Evolutionary conservation across 2,329 filamentous ascomycete genomes (phyloP).

Genomic region (Pyrenochaeta sp.): DNA sequence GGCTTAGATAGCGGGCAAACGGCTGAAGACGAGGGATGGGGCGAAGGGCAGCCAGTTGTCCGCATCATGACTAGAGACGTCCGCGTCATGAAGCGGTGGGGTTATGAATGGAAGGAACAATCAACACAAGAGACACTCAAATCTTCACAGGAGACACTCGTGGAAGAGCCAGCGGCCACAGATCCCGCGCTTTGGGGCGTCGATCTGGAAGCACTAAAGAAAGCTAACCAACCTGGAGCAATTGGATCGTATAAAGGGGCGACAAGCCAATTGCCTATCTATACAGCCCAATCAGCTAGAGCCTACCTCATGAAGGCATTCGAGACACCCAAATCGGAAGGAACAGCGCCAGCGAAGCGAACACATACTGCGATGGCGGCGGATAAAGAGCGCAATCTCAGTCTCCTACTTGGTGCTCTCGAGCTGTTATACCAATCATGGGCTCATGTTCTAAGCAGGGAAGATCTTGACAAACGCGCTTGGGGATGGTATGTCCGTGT

Average conservation of each 20-base stretch:
- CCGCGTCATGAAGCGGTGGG: conserved; percentile 78
- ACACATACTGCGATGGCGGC: conserved; percentile 58
- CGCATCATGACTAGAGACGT: conserved; percentile 77
- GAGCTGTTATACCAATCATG: conserved; percentile 78
- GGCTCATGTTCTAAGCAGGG: conserved; percentile 67
- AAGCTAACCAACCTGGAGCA: conserved; percentile 48
- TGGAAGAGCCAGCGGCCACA: conserved; percentile 27
- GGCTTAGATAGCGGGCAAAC: conserved; percentile 72
- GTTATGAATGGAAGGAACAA: conserved; percentile 61
- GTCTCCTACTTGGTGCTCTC: conserved; percentile 73
- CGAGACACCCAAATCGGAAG: conserved; percentile 53
- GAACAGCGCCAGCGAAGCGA: conserved; percentile 54
- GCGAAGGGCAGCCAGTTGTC: conserved; percentile 77
- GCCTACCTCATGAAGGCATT: conserved; percentile 68
- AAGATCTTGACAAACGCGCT: conserved; percentile 77
- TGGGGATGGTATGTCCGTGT: conserved; percentile 85
- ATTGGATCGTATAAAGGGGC: conserved; percentile 17
- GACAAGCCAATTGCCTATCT: conserved; percentile 70
- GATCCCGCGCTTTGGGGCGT: conserved; percentile 66
- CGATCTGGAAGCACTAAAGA: conserved; percentile 64
- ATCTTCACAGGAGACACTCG: conserved; percentile 22
- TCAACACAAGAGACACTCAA: conserved; percentile 21
- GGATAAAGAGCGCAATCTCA: conserved; percentile 75
- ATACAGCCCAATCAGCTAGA: conserved; percentile 74
- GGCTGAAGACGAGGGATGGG: conserved; percentile 76